Evolutionary conservation across 1,139 yeast species (phyloP).

Genomic region (Chernovozyma aurita): DNA sequence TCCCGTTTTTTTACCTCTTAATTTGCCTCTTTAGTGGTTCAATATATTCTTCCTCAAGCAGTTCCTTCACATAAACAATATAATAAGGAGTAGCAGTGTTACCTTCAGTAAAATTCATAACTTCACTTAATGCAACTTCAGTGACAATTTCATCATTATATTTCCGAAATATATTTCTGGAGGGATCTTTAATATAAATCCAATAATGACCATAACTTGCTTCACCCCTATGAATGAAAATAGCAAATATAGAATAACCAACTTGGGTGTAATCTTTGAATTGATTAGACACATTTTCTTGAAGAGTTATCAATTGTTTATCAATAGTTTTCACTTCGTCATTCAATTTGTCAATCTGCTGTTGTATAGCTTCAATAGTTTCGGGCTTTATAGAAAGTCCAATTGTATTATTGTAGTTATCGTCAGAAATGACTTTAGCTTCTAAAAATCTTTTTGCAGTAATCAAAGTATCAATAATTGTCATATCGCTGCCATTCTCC

Average conservation of each 20-base stretch:
- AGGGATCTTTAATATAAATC: constrained; percentile 83
- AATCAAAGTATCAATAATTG: constrained; percentile 42
- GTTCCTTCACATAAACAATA: constrained; percentile 75
- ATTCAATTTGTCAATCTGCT: constrained; percentile 33
- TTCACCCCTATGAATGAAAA: constrained; percentile 92
- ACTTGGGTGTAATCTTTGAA: constrained; percentile 56
- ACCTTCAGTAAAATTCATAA: constrained; percentile 64
- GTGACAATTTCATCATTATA: constrained; percentile 90
- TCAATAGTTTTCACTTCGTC: constrained; percentile 33
- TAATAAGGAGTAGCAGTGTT: constrained; percentile 94
- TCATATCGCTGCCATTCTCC: constrained; percentile 45
- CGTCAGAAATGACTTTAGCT: constrained; percentile 10
- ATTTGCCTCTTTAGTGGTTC: constrained; percentile 59
- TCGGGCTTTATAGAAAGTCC: constrained; percentile 19
- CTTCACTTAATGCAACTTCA: constrained; percentile 72
- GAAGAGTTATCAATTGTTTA: constrained; percentile 36
- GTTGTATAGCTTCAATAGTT: constrained; percentile 33
- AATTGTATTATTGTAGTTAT: not conserved
- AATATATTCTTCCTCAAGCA: constrained; percentile 51
- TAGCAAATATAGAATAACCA: constrained; percentile 83
- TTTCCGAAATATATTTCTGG: constrained; percentile 67
- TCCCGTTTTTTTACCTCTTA: no score
- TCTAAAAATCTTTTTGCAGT: constrained; percentile 57
- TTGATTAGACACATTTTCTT: constrained; percentile 48
- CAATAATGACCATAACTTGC: constrained; percentile 97